phyloP scores from a whole-genome alignment of 495 filamentous ascomycete species.

The Neurospora tetraspora region DNA sequence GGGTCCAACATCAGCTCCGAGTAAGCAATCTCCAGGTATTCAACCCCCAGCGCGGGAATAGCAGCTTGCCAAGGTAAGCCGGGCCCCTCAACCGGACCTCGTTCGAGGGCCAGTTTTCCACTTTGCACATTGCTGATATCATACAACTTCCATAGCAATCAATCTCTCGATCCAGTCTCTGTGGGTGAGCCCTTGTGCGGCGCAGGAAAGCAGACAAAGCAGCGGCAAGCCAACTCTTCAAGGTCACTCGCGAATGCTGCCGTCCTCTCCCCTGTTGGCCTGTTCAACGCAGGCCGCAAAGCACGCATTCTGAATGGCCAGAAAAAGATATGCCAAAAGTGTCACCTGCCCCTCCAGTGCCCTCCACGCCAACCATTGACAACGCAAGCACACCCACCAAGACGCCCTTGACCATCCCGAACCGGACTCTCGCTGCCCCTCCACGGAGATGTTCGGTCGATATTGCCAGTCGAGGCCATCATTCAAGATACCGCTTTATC shows the following conservation, averaged over 20 bases:
- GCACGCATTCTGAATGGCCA: constrained; percentile 11
- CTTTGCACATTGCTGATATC: not conserved
- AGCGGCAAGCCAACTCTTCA: too few species aligned
- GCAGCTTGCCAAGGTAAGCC: not conserved
- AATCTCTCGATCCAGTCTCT: not conserved
- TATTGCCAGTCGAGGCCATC: constrained; percentile 16
- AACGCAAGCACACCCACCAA: not conserved
- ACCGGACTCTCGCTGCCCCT: constrained; percentile 13
- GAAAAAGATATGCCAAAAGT: constrained; percentile 6
- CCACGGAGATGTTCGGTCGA: constrained; percentile 10
- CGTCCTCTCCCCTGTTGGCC: too few species aligned
- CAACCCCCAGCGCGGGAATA: not conserved
- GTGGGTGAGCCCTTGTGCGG: not conserved
- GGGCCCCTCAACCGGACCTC: not conserved
- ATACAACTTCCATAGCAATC: not conserved
- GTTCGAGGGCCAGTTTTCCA: not conserved
- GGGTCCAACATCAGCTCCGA: too few species aligned
- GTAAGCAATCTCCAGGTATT: too few species aligned
- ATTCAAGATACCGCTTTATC: too few species aligned
- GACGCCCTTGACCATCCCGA: not conserved
- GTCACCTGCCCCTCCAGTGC: constrained; percentile 23
- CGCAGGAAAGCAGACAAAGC: too few species aligned
- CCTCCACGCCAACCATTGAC: not conserved
- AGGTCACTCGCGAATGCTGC: too few species aligned
- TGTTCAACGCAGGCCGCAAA: not conserved